phyloP scores from a whole-genome alignment of 176 grass and related monocot species.

The Aegilops sharonensis region DNA sequence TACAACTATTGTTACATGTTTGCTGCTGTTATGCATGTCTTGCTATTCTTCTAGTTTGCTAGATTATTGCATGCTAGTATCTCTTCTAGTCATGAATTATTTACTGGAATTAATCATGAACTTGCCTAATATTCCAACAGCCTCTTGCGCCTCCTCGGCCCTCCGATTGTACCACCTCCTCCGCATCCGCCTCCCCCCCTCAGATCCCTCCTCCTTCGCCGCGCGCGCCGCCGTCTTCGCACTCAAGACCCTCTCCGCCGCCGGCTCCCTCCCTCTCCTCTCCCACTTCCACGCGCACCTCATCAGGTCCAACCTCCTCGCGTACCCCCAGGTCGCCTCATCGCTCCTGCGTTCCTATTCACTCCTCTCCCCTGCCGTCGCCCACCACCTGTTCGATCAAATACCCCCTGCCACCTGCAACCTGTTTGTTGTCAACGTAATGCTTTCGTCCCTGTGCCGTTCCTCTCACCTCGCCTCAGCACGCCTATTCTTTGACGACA shows the following conservation, averaged over 20 bases:
- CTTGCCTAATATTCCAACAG: too few relatives aligned
- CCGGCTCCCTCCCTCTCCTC: slow-evolving; percentile 30
- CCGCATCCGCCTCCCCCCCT: slow-evolving; percentile 5
- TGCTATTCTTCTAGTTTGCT: too few relatives aligned
- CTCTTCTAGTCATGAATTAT: too few relatives aligned
- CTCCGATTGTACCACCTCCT: slow-evolving; percentile 31
- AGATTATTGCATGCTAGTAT: too few relatives aligned
- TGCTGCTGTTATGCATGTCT: too few relatives aligned
- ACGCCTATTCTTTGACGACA: slow-evolving; percentile 38
- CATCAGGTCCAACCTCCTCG: slow-evolving; percentile 45
- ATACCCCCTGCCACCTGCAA: slow-evolving; percentile 39
- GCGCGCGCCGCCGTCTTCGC: slow-evolving; percentile 40
- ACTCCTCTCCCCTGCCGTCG: neutral
- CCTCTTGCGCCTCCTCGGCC: neutral
- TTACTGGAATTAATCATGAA: too few relatives aligned
- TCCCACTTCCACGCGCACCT: slow-evolving; percentile 52
- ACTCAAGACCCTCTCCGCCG: slow-evolving; percentile 37
- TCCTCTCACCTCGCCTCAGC: slow-evolving; percentile 31
- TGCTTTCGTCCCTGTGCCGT: slow-evolving; percentile 44
- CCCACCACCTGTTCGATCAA: slow-evolving; percentile 56
- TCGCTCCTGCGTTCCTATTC: slow-evolving; percentile 21
- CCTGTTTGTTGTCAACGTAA: slow-evolving; percentile 43
- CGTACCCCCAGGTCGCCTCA: slow-evolving; percentile 30
- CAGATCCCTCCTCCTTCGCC: neutral
- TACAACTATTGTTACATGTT: too few relatives aligned